phyloP scores from a whole-genome alignment of 1,284 basidiomycete species.

The Pseudozyma thailandica region DNA sequence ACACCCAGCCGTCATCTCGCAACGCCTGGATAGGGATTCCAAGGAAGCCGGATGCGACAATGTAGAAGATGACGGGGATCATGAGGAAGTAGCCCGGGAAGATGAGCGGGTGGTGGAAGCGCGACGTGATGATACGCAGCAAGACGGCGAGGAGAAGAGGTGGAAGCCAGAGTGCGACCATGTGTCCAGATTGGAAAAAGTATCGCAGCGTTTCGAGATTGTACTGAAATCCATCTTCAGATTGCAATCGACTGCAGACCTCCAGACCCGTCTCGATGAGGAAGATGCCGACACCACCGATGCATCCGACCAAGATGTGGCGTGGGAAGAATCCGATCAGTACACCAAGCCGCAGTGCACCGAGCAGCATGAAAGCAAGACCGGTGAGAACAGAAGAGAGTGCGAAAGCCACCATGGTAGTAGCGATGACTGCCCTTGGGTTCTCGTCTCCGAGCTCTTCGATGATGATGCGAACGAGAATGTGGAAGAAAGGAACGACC shows the following conservation, averaged over 20 bases:
- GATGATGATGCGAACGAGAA: constrained; percentile 83
- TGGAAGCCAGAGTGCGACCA: constrained; percentile 78
- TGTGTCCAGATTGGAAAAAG: constrained; percentile 70
- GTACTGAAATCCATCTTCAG: constrained; percentile 80
- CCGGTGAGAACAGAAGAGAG: constrained; percentile 91
- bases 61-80: constrained; percentile 86
- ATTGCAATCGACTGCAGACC: constrained; percentile 81
- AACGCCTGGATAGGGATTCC: constrained; percentile 76
- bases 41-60: constrained; percentile 75
- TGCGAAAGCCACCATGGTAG: constrained; percentile 88
- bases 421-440: constrained; percentile 80
- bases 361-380: constrained; percentile 68
- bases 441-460: constrained; percentile 78
- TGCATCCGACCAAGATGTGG: constrained; percentile 84
- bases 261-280: constrained; percentile 74
- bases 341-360: constrained; percentile 82
- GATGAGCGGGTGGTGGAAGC: constrained; percentile 86
- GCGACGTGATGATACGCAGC: constrained; percentile 82
- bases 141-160: constrained; percentile 82
- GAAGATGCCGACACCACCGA: constrained; percentile 95
- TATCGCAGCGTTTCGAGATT: constrained; percentile 75
- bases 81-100: constrained; percentile 88
- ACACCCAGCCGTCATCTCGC: constrained; percentile 83
- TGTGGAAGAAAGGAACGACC: constrained; percentile 91
- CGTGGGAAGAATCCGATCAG: constrained; percentile 96